phyloP scores from a whole-genome alignment of 2,329 filamentous ascomycete species.

The Alternaria ethzedia region DNA sequence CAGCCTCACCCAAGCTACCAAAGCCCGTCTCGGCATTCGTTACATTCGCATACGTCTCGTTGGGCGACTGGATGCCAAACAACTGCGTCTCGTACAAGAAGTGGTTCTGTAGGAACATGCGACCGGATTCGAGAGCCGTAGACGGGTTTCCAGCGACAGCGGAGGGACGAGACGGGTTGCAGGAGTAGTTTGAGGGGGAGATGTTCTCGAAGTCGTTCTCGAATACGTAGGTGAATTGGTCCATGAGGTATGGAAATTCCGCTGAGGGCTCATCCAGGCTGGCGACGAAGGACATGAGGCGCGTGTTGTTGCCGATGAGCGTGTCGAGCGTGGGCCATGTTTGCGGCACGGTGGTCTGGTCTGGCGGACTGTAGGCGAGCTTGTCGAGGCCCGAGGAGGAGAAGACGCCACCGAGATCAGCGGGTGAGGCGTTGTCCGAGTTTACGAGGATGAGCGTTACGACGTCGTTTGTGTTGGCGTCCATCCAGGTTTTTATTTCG shows the following conservation, averaged over 20 bases:
- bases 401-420: slow-evolving; percentile 60
- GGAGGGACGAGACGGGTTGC: slow-evolving; percentile 70
- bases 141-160: slow-evolving; percentile 51
- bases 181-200: slow-evolving; percentile 70
- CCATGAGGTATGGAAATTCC: slow-evolving; percentile 63
- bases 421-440: slow-evolving; percentile 64
- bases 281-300: slow-evolving; percentile 74
- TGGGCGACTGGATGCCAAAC: slow-evolving; percentile 47
- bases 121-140: slow-evolving; percentile 62
- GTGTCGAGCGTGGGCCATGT: slow-evolving; percentile 75
- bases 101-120: slow-evolving; percentile 80
- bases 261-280: slow-evolving; percentile 47
- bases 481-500: slow-evolving; percentile 72
- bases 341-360: slow-evolving; percentile 55
- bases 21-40: slow-evolving; percentile 70
- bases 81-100: slow-evolving; percentile 69
- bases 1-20: slow-evolving; percentile 57
- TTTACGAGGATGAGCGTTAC: slow-evolving; percentile 78
- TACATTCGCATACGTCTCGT: slow-evolving; percentile 60
- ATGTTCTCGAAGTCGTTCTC: slow-evolving; percentile 74
- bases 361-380: slow-evolving; percentile 60
- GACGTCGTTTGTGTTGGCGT: slow-evolving; percentile 73
- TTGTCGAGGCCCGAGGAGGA: slow-evolving; percentile 61
- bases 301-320: slow-evolving; percentile 69
- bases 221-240: slow-evolving; percentile 72